A percentile compares a stretch with the other conserved stretches of the same genome.
Conservation (phyloP, 345 rosid genomes). For the Salix brachista region DNA sequence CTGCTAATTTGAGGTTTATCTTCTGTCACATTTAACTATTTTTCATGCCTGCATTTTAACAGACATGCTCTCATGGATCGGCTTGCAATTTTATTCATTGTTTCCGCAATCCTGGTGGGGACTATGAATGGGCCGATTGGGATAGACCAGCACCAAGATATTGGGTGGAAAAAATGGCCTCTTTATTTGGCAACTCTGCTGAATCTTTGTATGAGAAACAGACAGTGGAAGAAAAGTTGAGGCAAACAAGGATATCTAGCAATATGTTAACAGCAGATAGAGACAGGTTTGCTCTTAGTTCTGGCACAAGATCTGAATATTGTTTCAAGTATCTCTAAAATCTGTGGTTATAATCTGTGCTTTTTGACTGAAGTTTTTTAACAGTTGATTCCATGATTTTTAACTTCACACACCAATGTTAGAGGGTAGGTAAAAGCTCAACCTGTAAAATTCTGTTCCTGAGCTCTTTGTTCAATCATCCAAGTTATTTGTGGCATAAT, state of each 20-base stretch:
- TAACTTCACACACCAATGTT: too few species aligned
- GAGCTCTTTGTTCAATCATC: too few species aligned
- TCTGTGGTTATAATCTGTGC: background rate
- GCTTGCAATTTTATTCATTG: slow-evolving; percentile 96
- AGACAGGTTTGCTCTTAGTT: slow-evolving; percentile 35
- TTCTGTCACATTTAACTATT: background rate
- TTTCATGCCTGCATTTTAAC: slow-evolving; percentile 21
- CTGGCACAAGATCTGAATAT: background rate
- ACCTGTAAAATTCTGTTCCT: too few species aligned
- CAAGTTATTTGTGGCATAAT: too few species aligned
- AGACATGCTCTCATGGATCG: slow-evolving; percentile 91
- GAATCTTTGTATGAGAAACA: slow-evolving; percentile 39
- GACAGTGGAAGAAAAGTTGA: slow-evolving; percentile 31
- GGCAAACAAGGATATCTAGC: slow-evolving; percentile 29
- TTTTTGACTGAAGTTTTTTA: background rate
- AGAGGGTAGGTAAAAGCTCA: too few species aligned
- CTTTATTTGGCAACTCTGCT: slow-evolving; percentile 72
- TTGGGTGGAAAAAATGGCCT: slow-evolving; percentile 77
- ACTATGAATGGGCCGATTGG: slow-evolving; percentile 97
- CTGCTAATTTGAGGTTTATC: background rate
- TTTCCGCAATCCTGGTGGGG: slow-evolving; percentile 95
- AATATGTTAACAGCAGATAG: slow-evolving; percentile 27
- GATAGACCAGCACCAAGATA: slow-evolving; percentile 89
- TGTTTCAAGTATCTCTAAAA: background rate
- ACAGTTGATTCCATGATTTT: too few species aligned